phyloP scores from a whole-genome alignment of 2,329 filamentous ascomycete species.

The Aureobasidium sp. region DNA sequence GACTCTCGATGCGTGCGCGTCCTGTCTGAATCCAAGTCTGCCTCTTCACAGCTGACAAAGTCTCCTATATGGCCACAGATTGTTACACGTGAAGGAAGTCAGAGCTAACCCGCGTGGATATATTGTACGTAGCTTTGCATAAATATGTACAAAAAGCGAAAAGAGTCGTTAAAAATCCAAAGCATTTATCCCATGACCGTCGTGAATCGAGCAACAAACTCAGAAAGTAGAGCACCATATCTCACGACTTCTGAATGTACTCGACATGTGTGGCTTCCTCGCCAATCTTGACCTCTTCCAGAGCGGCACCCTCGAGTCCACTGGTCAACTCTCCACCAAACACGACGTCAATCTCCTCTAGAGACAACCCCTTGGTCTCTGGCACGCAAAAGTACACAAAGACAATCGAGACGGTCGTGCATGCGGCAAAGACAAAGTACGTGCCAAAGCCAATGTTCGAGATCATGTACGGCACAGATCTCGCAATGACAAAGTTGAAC shows the following conservation, averaged over 20 bases:
- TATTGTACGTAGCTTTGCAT: neutral
- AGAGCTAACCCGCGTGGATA: neutral
- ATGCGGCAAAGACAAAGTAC: slow-evolving; percentile 37
- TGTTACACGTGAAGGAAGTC: too few relatives aligned
- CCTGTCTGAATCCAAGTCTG: neutral
- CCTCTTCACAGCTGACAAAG: too few relatives aligned
- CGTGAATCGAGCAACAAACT: neutral
- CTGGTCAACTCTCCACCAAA: slow-evolving; percentile 27
- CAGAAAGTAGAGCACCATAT: neutral
- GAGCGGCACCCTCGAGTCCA: slow-evolving; percentile 4
- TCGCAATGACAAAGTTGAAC: slow-evolving; percentile 35
- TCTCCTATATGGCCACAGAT: too few relatives aligned
- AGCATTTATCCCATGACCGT: neutral
- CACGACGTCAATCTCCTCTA: slow-evolving; percentile 34
- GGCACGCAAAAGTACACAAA: slow-evolving; percentile 37
- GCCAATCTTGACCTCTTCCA: slow-evolving; percentile 9
- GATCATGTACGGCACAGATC: slow-evolving; percentile 36
- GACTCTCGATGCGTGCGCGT: neutral
- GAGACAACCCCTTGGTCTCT: slow-evolving; percentile 33
- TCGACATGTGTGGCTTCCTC: neutral
- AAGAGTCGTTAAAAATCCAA: neutral
- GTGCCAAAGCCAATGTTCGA: slow-evolving; percentile 34
- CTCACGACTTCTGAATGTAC: neutral
- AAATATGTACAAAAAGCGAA: neutral
- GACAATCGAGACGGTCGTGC: slow-evolving; percentile 30